A percentile compares a stretch with the other conserved stretches of the same genome.
These are phyloP conservation scores for Vicia villosa DNA, from an alignment of 306 rosid species.

Conservation along the genomic window DNA sequence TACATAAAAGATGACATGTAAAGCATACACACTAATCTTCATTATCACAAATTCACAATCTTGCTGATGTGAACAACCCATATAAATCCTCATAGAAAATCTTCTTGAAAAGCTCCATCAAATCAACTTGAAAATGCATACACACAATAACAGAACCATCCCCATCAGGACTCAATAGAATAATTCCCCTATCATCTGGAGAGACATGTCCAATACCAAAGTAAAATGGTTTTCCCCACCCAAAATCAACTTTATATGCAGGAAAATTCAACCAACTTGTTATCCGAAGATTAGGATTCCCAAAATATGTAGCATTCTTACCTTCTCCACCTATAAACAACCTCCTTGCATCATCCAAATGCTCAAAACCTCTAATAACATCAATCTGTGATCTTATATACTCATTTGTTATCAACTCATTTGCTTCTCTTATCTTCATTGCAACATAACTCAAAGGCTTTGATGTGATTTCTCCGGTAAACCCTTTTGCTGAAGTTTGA, in stretches of 20 bases:
- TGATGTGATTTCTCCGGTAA: conserved; percentile 5
- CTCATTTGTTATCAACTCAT: not conserved
- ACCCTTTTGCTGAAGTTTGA: not conserved
- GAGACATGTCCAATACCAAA: not conserved
- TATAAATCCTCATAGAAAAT: not conserved
- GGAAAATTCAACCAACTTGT: conserved; percentile 23
- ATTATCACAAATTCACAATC: not conserved
- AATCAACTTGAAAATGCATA: conserved; percentile 9
- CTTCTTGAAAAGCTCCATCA: conserved; percentile 19
- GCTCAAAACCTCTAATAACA: not conserved
- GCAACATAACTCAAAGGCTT: conserved; percentile 27
- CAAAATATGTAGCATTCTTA: not conserved
- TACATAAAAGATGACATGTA: not conserved
- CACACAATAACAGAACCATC: conserved; percentile 25
- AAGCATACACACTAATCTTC: not conserved
- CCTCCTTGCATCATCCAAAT: not conserved
- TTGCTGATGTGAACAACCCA: not conserved
- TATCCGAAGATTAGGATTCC: conserved; percentile 18
- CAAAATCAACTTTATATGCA: not conserved
- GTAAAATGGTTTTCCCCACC: conserved; percentile 24
- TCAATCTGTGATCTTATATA: conserved; percentile 17
- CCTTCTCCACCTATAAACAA: not conserved
- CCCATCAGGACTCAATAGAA: not conserved
- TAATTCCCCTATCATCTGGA: not conserved
- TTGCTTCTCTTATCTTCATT: conserved; percentile 15